Percentiles rank a stretch among this genome's conserved stretches.
phyloP scores from a whole-genome alignment of 257 asterid genomes.

The Ocimum tenuiflorum region DNA sequence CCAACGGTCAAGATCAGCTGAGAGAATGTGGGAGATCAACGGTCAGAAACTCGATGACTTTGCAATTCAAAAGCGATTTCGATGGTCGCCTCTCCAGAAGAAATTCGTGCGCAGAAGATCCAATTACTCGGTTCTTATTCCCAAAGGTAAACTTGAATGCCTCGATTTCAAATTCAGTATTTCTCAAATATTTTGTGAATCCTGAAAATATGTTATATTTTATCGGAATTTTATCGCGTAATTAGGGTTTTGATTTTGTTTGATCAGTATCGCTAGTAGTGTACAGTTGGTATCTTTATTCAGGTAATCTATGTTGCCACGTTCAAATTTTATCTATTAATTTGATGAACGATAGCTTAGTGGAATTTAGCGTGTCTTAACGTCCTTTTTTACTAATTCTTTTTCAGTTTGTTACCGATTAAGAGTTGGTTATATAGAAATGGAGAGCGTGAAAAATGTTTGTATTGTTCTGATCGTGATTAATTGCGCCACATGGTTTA shows the following conservation, averaged over 20 bases:
- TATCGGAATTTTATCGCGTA: slow-evolving; percentile 7
- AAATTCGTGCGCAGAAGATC: slow-evolving; percentile 13
- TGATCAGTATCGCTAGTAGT: background rate
- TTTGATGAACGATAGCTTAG: background rate
- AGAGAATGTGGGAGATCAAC: slow-evolving; percentile 36
- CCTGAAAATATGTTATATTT: background rate
- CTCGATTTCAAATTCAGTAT: background rate
- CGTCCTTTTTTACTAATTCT: too few species aligned
- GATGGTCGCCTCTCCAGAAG: slow-evolving; percentile 10
- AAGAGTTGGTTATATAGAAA: background rate
- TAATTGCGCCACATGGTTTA: slow-evolving; percentile 5
- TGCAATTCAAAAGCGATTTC: slow-evolving; percentile 24
- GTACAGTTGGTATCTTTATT: background rate
- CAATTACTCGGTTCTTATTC: slow-evolving; percentile 8
- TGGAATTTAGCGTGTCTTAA: background rate
- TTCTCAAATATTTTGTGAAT: background rate
- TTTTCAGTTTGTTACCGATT: background rate
- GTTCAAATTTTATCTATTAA: background rate
- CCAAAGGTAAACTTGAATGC: slow-evolving; percentile 23
- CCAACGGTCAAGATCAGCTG: slow-evolving; percentile 28
- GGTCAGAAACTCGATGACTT: slow-evolving; percentile 24
- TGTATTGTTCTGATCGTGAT: background rate
- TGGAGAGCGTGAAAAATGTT: background rate
- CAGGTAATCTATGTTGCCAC: background rate
- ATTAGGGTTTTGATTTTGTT: slow-evolving; percentile 26